These are phyloP conservation scores for Sonneratia caseolaris DNA, from an alignment of 345 rosid species.

Conservation along the genomic window DNA sequence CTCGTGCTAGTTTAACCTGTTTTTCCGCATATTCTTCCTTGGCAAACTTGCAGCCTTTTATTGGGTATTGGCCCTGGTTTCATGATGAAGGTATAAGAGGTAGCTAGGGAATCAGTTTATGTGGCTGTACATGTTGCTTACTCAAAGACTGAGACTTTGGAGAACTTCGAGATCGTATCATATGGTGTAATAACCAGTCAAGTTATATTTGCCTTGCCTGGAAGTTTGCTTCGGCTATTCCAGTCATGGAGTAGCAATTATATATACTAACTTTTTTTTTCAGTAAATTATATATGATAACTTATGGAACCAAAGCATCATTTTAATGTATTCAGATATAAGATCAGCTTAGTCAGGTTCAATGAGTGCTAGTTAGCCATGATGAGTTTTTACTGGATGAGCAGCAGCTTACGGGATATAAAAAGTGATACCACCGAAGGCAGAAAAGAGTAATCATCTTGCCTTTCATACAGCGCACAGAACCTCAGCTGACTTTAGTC, in stretches of 20 bases:
- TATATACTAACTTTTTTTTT: too few species aligned
- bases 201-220: not conserved
- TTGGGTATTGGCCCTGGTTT: constrained; percentile 5
- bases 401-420: not conserved
- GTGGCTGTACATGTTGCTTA: constrained; percentile 25
- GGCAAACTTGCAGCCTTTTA: constrained; percentile 9
- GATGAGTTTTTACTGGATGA: not conserved
- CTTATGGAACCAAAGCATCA: not conserved
- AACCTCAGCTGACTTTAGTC: constrained; percentile 27
- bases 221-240: not conserved
- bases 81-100: not conserved
- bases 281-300: not conserved
- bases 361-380: not conserved
- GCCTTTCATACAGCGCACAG: not conserved
- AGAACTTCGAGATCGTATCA: not conserved
- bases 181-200: not conserved
- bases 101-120: not conserved
- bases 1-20: not conserved
- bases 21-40: not conserved
- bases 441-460: not conserved
- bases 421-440: not conserved
- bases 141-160: constrained; percentile 10
- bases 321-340: not conserved
- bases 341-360: not conserved
- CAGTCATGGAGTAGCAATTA: not conserved